Evolutionary conservation across 2,329 filamentous ascomycete species (phyloP), one percentile per base, ranked within the genome.

Genomic region (Sporothrix schenckii): DNA sequence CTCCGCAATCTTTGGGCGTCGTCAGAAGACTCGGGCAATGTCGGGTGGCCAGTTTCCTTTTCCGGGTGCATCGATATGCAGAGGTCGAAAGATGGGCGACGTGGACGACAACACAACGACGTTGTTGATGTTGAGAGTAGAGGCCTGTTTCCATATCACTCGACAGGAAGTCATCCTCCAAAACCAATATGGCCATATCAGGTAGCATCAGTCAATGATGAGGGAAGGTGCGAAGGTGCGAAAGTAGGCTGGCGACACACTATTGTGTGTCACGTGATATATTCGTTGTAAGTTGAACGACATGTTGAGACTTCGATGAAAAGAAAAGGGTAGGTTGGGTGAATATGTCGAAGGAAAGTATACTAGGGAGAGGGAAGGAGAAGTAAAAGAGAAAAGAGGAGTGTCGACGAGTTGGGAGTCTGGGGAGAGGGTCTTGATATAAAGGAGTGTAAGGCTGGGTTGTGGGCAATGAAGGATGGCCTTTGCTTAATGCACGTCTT

Each of bases 381-480:
- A 39, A 3, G 4, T 16, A 66, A 52, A 27, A 39, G 47, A 10
- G 27, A 4, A 27, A 34, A 19, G 5, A 52, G 30, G 27, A n/a
- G 16, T 39, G 19, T 24, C 39, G 4, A 4, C 10, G 11, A 21
- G 14, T 34, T 34, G 41, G 24, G 27, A 50, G 39, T 52, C 19
- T 66, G 63, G 63, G 63, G 63, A 52, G 47, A 53, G 47, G 63
- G 47, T 34, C 47, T 66, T 52, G 47, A 66, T 66, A 66, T 66
- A 66, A 21, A 21, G 27, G 63, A 52, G 47, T 65, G 61, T 65
- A 65, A 24, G 61, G 44, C 44, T 50, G 44, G 61, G 27, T 19
- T 30, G 24, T 49, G 44, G 61, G 61, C 24, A 44, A 44, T 65
- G 61, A 34, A 44, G 34, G 61, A 65, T 65, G 44, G 61, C 14